These are phyloP conservation scores for Barnettozyma botsteinii DNA, from an alignment of 805 yeast species.

Conservation along the genomic window DNA sequence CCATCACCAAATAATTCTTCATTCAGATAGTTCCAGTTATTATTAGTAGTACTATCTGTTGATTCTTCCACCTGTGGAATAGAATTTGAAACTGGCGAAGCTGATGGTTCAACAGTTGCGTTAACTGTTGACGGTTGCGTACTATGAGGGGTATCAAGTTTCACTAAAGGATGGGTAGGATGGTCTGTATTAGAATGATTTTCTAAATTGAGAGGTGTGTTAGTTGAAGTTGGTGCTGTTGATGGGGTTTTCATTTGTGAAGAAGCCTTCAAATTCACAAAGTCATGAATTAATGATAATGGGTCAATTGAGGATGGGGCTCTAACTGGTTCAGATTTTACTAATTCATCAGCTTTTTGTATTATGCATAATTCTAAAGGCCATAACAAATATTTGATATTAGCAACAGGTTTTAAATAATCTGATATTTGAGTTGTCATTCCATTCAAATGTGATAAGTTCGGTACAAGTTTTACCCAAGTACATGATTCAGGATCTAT, in stretches of 20 bases:
- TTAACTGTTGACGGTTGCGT: not conserved
- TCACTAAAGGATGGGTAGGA: slow-evolving; percentile 6
- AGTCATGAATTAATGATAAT: slow-evolving; percentile 34
- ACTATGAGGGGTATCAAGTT: slow-evolving; percentile 5
- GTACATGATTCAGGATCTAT: slow-evolving; percentile 13
- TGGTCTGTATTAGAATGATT: slow-evolving; percentile 3
- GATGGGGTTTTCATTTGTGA: slow-evolving; percentile 34
- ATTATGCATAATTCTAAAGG: slow-evolving; percentile 61
- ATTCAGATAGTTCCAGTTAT: slow-evolving; percentile 27
- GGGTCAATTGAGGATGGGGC: slow-evolving; percentile 24
- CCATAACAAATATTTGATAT: slow-evolving; percentile 60
- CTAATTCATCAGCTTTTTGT: slow-evolving; percentile 34
- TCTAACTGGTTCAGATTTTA: not conserved
- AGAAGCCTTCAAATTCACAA: slow-evolving; percentile 33
- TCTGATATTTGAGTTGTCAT: slow-evolving; percentile 57
- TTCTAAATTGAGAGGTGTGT: slow-evolving; percentile 20
- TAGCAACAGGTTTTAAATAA: slow-evolving; percentile 45
- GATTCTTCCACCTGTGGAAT: not conserved
- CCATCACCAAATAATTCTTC: slow-evolving; percentile 30
- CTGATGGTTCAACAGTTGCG: not conserved
- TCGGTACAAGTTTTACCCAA: slow-evolving; percentile 71
- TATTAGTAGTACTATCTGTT: slow-evolving; percentile 2
- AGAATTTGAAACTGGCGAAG: not conserved
- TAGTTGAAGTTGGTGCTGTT: slow-evolving; percentile 21
- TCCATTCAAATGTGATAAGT: slow-evolving; percentile 61